Evolutionary conservation across 176 grass and related monocot genomes (phyloP), one percentile per base, ranked within the genome.

Genomic region (Triticum turgidum): DNA sequence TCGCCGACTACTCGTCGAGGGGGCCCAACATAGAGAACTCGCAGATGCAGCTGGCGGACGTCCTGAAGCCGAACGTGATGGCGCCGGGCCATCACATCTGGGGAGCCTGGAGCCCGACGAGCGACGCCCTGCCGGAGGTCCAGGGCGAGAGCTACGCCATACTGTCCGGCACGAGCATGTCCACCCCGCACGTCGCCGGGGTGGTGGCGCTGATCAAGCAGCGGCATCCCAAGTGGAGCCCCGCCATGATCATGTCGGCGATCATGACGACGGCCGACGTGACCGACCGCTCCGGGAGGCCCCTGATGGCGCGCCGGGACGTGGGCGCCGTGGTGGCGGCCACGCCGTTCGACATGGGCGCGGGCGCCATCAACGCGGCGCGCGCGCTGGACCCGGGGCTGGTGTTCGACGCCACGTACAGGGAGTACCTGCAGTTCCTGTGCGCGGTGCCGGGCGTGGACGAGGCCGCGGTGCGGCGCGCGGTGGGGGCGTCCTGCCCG

Each of bases 31-130:
- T 93, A 72, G 92, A 92, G 67, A 90, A 94, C 80, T 20, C 38
- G 35, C 77, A 71, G 25, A 82, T 86, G 85, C 32, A 89, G 62
- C 62, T 83, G 37, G 93, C 93, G 17, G 96, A 98, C 45, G 92
- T 94, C 17, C 82, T 98, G 70, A 98, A 98, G 38, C 96, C 96
- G 5, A 98, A 94, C 83, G 84, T 98, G 7, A 91, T 96, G 90
- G 96, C 96, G 58, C 96, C 93, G 4, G 96, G 96, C 9, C 82
- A 93, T 37, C 71, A 87, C 21, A 94, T 98, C 35, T 98, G 96
- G 96, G 96, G 89, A 77, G 96, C 96, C 49, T 98, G 96, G 96
- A 98, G 91, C 73, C 88, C 94, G 29, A 79, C 61, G 59, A 92
- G 92, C 87, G 1, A 75, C 76, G 82, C 74, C 8, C 29, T 88